Percentiles rank a stretch among this genome's conserved stretches.
phyloP scores from a whole-genome alignment of 345 rosid genomes.

The Noccaea caerulescens region DNA sequence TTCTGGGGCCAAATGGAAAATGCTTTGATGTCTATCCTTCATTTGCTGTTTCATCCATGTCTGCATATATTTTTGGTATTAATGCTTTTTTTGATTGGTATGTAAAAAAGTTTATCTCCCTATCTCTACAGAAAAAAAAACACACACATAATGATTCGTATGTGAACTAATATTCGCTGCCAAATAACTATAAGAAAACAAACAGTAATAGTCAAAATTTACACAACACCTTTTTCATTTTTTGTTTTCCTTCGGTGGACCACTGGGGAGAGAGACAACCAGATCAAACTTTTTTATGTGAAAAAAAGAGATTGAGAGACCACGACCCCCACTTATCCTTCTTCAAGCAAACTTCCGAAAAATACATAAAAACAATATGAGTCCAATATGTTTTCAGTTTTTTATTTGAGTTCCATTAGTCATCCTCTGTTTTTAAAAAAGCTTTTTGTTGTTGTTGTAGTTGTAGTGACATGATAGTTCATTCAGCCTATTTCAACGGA shows the following conservation, averaged over 20 bases:
- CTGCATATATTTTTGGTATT: not conserved
- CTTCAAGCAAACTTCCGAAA: no score
- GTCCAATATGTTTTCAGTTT: no score
- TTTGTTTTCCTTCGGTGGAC: not conserved
- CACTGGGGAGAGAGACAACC: not conserved
- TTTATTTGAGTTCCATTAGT: no score
- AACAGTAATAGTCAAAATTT: not conserved
- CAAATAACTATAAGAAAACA: not conserved
- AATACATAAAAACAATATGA: no score
- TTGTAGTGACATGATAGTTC: not conserved
- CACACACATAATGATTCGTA: not conserved
- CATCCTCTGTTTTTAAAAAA: no score
- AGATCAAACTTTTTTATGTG: no score
- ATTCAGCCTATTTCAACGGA: not conserved
- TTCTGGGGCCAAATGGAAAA: slow-evolving; percentile 78
- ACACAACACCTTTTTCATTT: not conserved
- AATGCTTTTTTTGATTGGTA: not conserved
- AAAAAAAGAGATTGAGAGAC: no score
- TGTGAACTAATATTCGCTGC: not conserved
- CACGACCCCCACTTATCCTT: no score
- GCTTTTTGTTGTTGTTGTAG: no score
- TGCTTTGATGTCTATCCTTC: slow-evolving; percentile 38
- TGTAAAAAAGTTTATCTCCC: not conserved
- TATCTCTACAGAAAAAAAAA: no score
- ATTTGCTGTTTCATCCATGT: slow-evolving; percentile 7